phyloP scores from a whole-genome alignment of 2,329 filamentous ascomycete species.

The Alternaria sp. region DNA sequence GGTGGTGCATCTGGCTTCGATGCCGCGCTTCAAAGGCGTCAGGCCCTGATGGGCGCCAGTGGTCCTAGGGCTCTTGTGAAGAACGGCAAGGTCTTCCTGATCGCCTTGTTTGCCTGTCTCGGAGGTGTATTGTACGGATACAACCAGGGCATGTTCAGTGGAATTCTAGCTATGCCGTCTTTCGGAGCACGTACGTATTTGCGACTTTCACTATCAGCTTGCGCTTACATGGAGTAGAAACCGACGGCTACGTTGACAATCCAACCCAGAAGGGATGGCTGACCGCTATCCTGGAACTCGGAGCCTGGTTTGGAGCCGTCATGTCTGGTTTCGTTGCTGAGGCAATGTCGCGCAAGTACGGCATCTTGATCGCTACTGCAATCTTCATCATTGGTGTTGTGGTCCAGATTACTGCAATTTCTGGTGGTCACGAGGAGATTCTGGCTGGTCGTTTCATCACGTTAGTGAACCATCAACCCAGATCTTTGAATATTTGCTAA shows the following conservation, averaged over 20 bases:
- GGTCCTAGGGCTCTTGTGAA: slow-evolving; percentile 59
- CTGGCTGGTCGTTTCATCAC: slow-evolving; percentile 76
- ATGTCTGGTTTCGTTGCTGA: slow-evolving; percentile 76
- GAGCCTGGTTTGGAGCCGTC: slow-evolving; percentile 77
- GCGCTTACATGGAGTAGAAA: slow-evolving; percentile 39
- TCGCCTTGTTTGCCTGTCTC: slow-evolving; percentile 61
- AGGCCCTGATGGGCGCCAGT: slow-evolving; percentile 33
- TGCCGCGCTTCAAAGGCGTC: slow-evolving; percentile 30
- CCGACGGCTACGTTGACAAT: slow-evolving; percentile 49
- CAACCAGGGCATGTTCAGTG: slow-evolving; percentile 79
- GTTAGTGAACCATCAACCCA: slow-evolving; percentile 18
- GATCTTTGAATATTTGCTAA: slow-evolving; percentile 13
- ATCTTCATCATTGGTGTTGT: slow-evolving; percentile 75
- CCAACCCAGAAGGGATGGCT: slow-evolving; percentile 56
- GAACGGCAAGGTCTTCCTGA: slow-evolving; percentile 61
- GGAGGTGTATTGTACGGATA: slow-evolving; percentile 69
- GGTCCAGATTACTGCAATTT: slow-evolving; percentile 68
- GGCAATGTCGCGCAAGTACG: slow-evolving; percentile 70
- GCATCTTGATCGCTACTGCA: slow-evolving; percentile 68
- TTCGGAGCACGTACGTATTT: slow-evolving; percentile 49
- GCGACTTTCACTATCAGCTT: not conserved
- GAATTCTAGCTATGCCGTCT: slow-evolving; percentile 62
- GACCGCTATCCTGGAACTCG: slow-evolving; percentile 73
- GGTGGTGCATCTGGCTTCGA: slow-evolving; percentile 24
- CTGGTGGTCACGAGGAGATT: slow-evolving; percentile 64